Evolutionary conservation across 1,139 yeast species (phyloP).

Genomic region (Kurtzmaniella natalensis): DNA sequence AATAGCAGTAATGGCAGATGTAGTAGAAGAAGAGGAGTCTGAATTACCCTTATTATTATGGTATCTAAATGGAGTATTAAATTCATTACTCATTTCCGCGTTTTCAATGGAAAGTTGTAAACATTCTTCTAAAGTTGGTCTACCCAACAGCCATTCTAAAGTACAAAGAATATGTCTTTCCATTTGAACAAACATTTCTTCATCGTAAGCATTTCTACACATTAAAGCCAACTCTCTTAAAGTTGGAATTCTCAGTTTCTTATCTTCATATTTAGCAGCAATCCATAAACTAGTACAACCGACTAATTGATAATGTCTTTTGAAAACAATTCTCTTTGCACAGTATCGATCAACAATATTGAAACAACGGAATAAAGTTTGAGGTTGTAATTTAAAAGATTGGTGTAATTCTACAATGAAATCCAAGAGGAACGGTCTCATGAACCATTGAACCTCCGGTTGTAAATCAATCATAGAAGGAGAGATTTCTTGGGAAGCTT

Average conservation of each 20-base stretch:
- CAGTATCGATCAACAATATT: constrained; percentile 87
- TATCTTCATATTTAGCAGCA: constrained; percentile 90
- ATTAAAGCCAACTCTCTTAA: constrained; percentile 69
- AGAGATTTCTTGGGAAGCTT: constrained; percentile 36
- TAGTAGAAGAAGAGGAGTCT: constrained; percentile 19
- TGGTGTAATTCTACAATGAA: constrained; percentile 79
- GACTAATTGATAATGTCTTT: constrained; percentile 86
- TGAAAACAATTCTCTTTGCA: constrained; percentile 85
- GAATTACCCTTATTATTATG: constrained; percentile 1
- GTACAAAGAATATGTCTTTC: constrained; percentile 85
- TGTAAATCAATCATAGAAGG: constrained; percentile 80
- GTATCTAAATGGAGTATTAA: constrained; percentile 8
- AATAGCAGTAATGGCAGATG: constrained; percentile 51
- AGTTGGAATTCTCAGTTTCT: constrained; percentile 79
- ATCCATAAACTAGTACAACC: constrained; percentile 95
- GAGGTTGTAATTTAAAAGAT: constrained; percentile 68
- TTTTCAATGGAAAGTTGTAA: constrained; percentile 46
- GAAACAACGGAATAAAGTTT: constrained; percentile 76
- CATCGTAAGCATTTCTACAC: constrained; percentile 84
- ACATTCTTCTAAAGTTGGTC: constrained; percentile 59
- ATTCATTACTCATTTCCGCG: constrained; percentile 3
- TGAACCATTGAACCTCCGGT: constrained; percentile 89
- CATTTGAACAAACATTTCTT: constrained; percentile 91
- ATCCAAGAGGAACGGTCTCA: constrained; percentile 86
- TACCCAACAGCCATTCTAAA: constrained; percentile 74